phyloP scores from a whole-genome alignment of 768 basidiomycete species.

The Lactarius pseudohatsudake region DNA sequence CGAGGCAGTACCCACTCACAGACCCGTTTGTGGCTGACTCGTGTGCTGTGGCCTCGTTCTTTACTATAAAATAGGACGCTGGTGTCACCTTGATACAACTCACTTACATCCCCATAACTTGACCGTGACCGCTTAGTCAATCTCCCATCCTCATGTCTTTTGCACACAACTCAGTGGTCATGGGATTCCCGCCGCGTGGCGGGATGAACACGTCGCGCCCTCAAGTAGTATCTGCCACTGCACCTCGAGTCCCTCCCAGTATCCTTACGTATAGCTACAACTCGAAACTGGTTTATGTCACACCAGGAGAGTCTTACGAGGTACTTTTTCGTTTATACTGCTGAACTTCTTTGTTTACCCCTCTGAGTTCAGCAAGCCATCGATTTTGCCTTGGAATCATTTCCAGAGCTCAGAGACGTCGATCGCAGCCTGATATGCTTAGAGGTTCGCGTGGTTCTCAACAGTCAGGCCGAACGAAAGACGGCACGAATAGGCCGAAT shows the following conservation, averaged over 20 bases:
- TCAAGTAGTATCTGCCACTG: not conserved
- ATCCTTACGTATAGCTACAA: slow-evolving; percentile 35
- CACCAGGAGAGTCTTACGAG: slow-evolving; percentile 30
- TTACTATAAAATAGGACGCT: not conserved
- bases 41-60: not conserved
- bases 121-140: not conserved
- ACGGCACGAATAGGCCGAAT: slow-evolving; percentile 32
- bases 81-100: not conserved
- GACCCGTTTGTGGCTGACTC: not conserved
- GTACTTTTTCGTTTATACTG: slow-evolving; percentile 8
- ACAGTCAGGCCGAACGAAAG: slow-evolving; percentile 17
- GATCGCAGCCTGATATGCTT: slow-evolving; percentile 30
- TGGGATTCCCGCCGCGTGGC: not conserved
- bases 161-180: not conserved
- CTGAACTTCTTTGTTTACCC: not conserved
- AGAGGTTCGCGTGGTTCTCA: slow-evolving; percentile 31
- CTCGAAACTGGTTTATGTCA: slow-evolving; percentile 35
- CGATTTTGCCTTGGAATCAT: slow-evolving; percentile 28
- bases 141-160: not conserved
- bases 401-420: slow-evolving; percentile 29
- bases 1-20: not conserved
- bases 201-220: no score
- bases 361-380: slow-evolving; percentile 29
- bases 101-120: not conserved
- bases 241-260: not conserved